These are phyloP conservation scores for Fusarium decemcellulare DNA, from an alignment of 2,329 filamentous ascomycete species.

Conservation along the genomic window DNA sequence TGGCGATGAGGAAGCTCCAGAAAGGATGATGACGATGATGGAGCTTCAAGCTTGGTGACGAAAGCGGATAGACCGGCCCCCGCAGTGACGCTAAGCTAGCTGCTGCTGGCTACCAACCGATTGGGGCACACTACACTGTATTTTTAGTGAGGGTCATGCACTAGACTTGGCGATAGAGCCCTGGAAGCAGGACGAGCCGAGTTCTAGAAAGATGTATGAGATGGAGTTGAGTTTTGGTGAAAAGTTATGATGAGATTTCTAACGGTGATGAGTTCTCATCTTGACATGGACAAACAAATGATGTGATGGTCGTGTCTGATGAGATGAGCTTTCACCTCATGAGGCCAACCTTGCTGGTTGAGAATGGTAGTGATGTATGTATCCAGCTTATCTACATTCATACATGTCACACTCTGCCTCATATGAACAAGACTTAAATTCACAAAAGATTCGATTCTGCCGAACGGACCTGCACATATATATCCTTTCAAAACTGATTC, in stretches of 20 bases:
- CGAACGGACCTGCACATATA: too few relatives aligned
- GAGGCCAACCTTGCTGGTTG: too few relatives aligned
- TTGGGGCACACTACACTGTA: slow-evolving; percentile 18
- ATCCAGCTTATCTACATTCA: too few relatives aligned
- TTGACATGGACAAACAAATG: neutral
- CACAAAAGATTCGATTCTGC: too few relatives aligned
- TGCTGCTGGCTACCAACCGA: slow-evolving; percentile 26
- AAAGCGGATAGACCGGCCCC: slow-evolving; percentile 21
- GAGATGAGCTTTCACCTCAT: too few relatives aligned
- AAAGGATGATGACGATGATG: neutral
- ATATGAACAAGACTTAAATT: too few relatives aligned
- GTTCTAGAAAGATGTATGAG: neutral
- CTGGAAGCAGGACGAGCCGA: neutral
- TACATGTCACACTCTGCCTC: too few relatives aligned
- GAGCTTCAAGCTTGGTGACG: slow-evolving; percentile 27
- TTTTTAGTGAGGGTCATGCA: slow-evolving; percentile 21
- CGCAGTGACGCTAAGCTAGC: slow-evolving; percentile 35
- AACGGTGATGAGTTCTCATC: neutral
- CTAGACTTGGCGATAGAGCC: neutral
- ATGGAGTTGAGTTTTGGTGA: neutral
- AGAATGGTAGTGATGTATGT: too few relatives aligned
- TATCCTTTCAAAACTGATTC: too few relatives aligned
- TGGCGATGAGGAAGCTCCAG: slow-evolving; percentile 11
- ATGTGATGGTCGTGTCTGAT: too few relatives aligned
- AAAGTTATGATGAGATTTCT: neutral